Base-by-base conservation (phyloP, 306 rosid genomes). In the Gynostemma pentaphyllum region DNA sequence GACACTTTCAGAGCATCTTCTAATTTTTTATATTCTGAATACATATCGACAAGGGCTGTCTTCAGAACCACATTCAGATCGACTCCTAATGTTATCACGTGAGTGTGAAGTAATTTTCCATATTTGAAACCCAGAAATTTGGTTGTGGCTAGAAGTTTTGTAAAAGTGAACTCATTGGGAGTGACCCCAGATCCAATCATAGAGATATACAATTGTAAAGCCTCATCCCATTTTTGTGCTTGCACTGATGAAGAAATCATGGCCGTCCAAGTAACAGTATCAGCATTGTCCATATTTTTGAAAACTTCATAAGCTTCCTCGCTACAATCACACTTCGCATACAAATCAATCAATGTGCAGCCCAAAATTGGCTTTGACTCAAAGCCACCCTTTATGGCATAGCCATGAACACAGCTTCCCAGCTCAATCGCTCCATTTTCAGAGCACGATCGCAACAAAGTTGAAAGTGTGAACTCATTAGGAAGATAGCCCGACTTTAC, bases 131-230 rank as follows among this genome's bases (percentile, higher is more conserved):
- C 81, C 32, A 67, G 47, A 68, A 50, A 64, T 64, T 75, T 54
- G 66, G 85, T 55, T 27, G 73, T 53, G 1, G 74, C 75, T 26
- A 87, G 76, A 40, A 83, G 80, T 66, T 79, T 81, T 45, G 76
- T 85, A 57, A 77, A 87, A 41, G 95, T 83, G 74, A 77, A 83
- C 30, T 78, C 87, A 70, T 83, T 87, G 0, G 95, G 90, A 46
- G 41, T 44, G 55, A 83, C 75, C 19, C 67, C 66, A 0, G 68
- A 71, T 47, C 74, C 47, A 61, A 79, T 69, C 90, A 87, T 87
- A 45, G 62, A 69, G 30, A 55, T 48, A 36, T 83, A 83, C 34
- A 69, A 41, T 52, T 67, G 69, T 9, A 81, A 49, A 61, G 82
- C 87, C 44, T 67, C 81, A 45, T 68, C 74, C 84, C 81, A 87